phyloP scores from a whole-genome alignment of 129 eudicot genomes.

The Dittrichia graveolens region DNA sequence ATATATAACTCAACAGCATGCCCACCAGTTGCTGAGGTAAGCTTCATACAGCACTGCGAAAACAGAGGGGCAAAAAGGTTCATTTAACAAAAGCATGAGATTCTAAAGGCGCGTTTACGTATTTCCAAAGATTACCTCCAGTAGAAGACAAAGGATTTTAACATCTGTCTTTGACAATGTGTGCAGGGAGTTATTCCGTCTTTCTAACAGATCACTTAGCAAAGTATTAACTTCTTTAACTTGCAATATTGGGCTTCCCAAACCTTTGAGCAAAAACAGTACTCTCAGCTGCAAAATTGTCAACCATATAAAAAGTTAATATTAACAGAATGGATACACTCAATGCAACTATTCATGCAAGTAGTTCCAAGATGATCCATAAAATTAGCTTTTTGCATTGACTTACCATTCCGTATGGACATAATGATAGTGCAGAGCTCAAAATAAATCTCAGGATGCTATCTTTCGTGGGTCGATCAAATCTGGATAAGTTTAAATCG shows the following conservation, averaged over 20 bases:
- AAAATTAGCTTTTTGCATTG: background rate
- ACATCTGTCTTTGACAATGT: conserved; percentile 64
- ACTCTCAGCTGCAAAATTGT: conserved; percentile 59
- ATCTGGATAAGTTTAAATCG: conserved; percentile 43
- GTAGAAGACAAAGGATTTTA: conserved; percentile 64
- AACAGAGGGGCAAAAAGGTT: conserved; percentile 2
- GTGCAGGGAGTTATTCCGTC: conserved; percentile 39
- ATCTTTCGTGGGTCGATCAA: conserved; percentile 56
- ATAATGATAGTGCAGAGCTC: conserved; percentile 51
- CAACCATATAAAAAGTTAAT: conserved; percentile 21
- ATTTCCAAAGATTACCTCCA: conserved; percentile 54
- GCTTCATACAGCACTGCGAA: conserved; percentile 53
- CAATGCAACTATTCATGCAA: background rate
- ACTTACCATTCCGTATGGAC: conserved; percentile 74
- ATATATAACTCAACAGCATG: conserved; percentile 43
- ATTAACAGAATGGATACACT: background rate
- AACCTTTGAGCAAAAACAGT: conserved; percentile 68
- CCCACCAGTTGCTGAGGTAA: conserved; percentile 43
- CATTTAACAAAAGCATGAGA: background rate
- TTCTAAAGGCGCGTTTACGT: background rate
- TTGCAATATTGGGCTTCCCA: conserved; percentile 62
- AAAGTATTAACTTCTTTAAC: conserved; percentile 54
- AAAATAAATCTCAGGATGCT: conserved; percentile 54
- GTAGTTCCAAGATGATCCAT: background rate
- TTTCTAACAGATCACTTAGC: conserved; percentile 58